These are phyloP conservation scores for Hypoxylon crocopeplum DNA, from an alignment of 495 filamentous ascomycete genomes.

Conservation along the genomic window DNA sequence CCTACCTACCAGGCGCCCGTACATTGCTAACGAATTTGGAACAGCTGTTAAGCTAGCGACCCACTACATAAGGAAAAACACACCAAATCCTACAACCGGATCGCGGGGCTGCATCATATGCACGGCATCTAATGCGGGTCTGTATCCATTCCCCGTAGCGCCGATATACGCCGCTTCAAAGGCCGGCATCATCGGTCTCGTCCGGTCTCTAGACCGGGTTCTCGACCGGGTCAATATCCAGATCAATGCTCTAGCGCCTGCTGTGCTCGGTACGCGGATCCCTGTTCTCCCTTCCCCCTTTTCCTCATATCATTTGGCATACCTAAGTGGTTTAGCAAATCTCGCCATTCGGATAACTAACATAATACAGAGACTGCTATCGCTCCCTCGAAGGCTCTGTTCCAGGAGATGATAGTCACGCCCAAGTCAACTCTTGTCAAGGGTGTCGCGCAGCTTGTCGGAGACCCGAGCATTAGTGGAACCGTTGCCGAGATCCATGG, in stretches of 20 bases:
- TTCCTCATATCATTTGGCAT: neutral
- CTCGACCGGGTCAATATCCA: constrained; percentile 53
- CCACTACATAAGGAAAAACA: constrained; percentile 61
- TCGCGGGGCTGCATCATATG: constrained; percentile 60
- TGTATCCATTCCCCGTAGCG: constrained; percentile 63
- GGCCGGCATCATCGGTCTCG: constrained; percentile 57
- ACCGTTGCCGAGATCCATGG: constrained; percentile 62
- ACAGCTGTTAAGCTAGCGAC: constrained; percentile 58
- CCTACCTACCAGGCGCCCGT: neutral
- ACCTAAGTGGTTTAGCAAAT: neutral
- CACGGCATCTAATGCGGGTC: constrained; percentile 62
- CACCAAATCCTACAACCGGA: constrained; percentile 12
- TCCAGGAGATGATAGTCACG: constrained; percentile 59
- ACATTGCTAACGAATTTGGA: neutral
- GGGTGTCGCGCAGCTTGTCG: constrained; percentile 53
- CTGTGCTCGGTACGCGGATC: constrained; percentile 51
- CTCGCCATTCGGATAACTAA: constrained; percentile 10
- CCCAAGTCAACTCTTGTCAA: constrained; percentile 58
- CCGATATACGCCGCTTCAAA: constrained; percentile 62
- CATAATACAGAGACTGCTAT: constrained; percentile 55
- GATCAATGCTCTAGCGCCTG: constrained; percentile 63
- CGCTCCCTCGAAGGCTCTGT: constrained; percentile 51
- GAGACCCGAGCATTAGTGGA: constrained; percentile 51
- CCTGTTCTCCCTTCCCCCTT: neutral
- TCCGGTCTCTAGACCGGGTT: constrained; percentile 52